Evolutionary conservation across 208 protist species (phyloP), one percentile per base, ranked within the genome.

Genomic region (Trichomonas tenax): DNA sequence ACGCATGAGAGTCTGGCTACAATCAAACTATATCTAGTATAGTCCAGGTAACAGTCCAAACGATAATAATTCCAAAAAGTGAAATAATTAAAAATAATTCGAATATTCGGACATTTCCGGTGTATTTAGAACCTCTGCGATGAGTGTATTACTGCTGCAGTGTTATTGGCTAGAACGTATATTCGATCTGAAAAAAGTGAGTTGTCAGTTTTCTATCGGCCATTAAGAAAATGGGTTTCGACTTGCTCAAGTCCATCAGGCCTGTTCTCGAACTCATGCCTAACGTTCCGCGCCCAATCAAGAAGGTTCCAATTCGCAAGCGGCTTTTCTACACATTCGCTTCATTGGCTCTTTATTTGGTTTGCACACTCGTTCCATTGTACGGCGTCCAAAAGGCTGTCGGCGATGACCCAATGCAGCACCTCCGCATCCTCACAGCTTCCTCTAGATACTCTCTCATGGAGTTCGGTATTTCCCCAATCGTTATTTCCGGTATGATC

Each of bases 401-500:
- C 21, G 23, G 46, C 38, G 23, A 51, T 23, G 89, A 95, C 46
- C 89, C 89, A 95, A 81, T 51, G 89, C 46, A 95, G 11, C 49
- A 72, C 46, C 49, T 97, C 38, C 88, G 99, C 96, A 98, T 99
- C 36, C 99, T 99, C 96, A 98, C 99, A 84, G 99, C 99, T 17
- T 99, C 99, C 38, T 99, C 99, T 97, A 99, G 99, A 97, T 99
- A 98, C 46, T 99, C 99, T 58, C 97, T 99, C n/a, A 99, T 99
- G 98, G 99, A 99, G 97, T 98, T 99, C 21, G 99, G 99, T 96
- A 99, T 99, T 96, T 99, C 98, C 15, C 99, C 99, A 0, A 99
- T 99, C 96, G 98, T 99, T n/a, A 99, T 98, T 11, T 98, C 99
- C 48, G 98, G 98, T 48, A 98, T 99, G 38, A 98, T 99, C 48